These are phyloP conservation scores for Mikania micrantha DNA, from an alignment of 129 eudicot genomes.

Conservation along the genomic window DNA sequence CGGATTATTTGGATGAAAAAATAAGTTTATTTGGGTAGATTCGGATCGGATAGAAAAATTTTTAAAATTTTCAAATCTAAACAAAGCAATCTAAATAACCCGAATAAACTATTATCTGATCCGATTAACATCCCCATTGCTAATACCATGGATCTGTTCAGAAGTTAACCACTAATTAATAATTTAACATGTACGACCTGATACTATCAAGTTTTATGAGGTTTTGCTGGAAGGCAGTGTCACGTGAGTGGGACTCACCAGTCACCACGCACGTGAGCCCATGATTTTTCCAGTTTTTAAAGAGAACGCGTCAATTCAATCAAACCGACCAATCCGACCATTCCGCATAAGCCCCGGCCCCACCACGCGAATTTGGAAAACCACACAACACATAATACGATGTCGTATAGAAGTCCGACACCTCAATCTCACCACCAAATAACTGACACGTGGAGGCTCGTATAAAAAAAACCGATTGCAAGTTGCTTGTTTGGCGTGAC, in stretches of 20 bases:
- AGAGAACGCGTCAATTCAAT: background rate
- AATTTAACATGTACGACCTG: too few relatives aligned
- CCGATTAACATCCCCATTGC: too few relatives aligned
- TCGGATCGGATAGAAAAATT: too few relatives aligned
- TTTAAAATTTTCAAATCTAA: too few relatives aligned
- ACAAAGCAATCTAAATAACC: too few relatives aligned
- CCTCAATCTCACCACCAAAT: background rate
- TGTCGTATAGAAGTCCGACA: constrained; percentile 16
- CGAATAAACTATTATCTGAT: too few relatives aligned
- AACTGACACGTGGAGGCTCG: constrained; percentile 20
- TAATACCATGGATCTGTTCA: background rate
- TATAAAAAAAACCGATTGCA: background rate
- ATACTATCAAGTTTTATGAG: background rate
- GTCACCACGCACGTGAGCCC: constrained; percentile 23
- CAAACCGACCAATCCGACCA: constrained; percentile 38
- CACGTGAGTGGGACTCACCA: constrained; percentile 25
- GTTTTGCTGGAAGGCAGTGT: constrained; percentile 5
- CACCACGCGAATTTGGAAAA: background rate
- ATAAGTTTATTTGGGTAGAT: too few relatives aligned
- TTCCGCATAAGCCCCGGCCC: background rate
- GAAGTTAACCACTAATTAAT: too few relatives aligned
- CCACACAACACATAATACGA: background rate
- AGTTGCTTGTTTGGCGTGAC: constrained; percentile 14
- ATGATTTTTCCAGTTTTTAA: constrained; percentile 1
- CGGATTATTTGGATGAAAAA: too few relatives aligned